phyloP scores from a whole-genome alignment of 305 asterid genomes.

The Ajuga reptans region DNA sequence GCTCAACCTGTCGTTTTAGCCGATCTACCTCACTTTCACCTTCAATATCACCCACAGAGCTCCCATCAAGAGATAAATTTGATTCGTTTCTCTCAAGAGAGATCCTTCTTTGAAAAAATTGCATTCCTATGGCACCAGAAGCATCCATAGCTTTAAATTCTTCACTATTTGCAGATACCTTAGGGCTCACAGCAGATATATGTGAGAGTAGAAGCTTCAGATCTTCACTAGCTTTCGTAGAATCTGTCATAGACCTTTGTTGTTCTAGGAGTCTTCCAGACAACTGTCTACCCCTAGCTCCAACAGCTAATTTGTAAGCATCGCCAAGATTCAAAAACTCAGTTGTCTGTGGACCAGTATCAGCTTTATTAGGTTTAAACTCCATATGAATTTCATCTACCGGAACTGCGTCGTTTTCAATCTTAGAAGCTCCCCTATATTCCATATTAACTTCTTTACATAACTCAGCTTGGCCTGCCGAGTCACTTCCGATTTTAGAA shows the following conservation, averaged over 20 bases:
- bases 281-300: slow-evolving; percentile 57
- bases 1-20: slow-evolving; percentile 66
- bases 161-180: slow-evolving; percentile 45
- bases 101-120: slow-evolving; percentile 52
- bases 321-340: slow-evolving; percentile 64
- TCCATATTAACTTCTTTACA: slow-evolving; percentile 20
- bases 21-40: slow-evolving; percentile 64
- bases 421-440: slow-evolving; percentile 20
- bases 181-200: slow-evolving; percentile 59
- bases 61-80: slow-evolving; percentile 60
- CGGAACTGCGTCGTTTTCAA: slow-evolving; percentile 20
- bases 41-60: slow-evolving; percentile 58
- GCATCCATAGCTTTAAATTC: slow-evolving; percentile 43
- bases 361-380: slow-evolving; percentile 33
- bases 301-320: slow-evolving; percentile 69
- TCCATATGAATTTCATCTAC: slow-evolving; percentile 31
- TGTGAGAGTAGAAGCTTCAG: slow-evolving; percentile 64
- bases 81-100: slow-evolving; percentile 87
- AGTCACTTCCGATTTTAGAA: slow-evolving; percentile 23
- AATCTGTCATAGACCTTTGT: slow-evolving; percentile 65
- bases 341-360: slow-evolving; percentile 25
- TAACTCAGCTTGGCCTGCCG: slow-evolving; percentile 19
- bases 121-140: slow-evolving; percentile 39
- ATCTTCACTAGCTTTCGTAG: slow-evolving; percentile 63
- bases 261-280: slow-evolving; percentile 73